Percentiles rank a stretch among this genome's conserved stretches.
Conservation (phyloP, 306 rosid species). For the Hippophae gyantsensis region DNA sequence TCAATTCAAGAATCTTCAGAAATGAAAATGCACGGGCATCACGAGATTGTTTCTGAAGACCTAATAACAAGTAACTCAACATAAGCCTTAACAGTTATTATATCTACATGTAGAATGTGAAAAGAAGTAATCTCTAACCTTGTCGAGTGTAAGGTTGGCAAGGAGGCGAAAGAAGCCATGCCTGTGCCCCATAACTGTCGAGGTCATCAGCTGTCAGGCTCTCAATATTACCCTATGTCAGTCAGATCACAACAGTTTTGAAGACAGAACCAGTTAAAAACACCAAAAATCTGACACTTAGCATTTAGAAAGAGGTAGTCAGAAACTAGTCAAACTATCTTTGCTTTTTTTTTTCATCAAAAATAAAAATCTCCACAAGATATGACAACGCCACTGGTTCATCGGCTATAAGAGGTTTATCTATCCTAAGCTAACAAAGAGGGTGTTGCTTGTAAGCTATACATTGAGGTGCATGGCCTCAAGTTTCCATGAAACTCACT, state of each 20-base stretch:
- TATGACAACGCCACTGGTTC: no score
- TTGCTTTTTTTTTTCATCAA: no score
- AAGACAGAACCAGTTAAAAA: slow-evolving; percentile 6
- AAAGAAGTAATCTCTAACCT: slow-evolving; percentile 34
- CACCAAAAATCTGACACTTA: neutral
- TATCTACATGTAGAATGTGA: neutral
- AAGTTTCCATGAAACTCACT: no score
- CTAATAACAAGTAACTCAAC: slow-evolving; percentile 37
- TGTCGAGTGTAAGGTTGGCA: slow-evolving; percentile 98
- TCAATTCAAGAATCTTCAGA: slow-evolving; percentile 85
- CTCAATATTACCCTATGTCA: slow-evolving; percentile 73
- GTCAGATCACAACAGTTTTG: slow-evolving; percentile 6
- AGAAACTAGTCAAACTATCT: no score
- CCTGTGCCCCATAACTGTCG: slow-evolving; percentile 54
- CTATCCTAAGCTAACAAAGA: no score
- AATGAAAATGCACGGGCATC: slow-evolving; percentile 93
- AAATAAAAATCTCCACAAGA: no score
- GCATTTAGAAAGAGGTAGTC: neutral
- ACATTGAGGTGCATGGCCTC: no score
- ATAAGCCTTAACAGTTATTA: slow-evolving; percentile 16
- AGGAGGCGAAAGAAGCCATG: slow-evolving; percentile 97
- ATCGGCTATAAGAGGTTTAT: no score
- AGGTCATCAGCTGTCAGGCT: slow-evolving; percentile 70
- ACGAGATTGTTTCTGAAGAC: slow-evolving; percentile 82
- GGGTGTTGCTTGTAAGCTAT: no score